Evolutionary conservation across 805 yeast species (phyloP).

Genomic region (Scheffersomyces lignosus): DNA sequence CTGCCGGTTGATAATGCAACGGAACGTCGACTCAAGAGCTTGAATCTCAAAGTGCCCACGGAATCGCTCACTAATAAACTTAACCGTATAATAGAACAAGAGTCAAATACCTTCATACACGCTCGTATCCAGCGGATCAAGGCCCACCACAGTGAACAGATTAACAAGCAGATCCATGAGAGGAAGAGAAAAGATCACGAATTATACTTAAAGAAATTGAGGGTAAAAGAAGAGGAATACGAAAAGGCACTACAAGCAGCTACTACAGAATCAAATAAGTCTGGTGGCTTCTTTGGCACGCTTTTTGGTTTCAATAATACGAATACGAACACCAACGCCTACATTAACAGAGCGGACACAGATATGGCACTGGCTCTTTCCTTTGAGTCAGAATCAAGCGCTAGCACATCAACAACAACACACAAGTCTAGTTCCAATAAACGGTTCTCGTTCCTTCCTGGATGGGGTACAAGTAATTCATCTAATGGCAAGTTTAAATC

Average conservation of each 20-base stretch:
- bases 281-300: slow-evolving; percentile 29
- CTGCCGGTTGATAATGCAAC: no score
- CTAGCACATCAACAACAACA: not conserved
- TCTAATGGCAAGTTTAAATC: slow-evolving; percentile 2
- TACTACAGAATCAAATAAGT: slow-evolving; percentile 20
- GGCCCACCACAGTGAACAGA: slow-evolving; percentile 39
- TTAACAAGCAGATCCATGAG: slow-evolving; percentile 35
- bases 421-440: not conserved
- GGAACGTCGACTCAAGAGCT: slow-evolving; percentile 2
- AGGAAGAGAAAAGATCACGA: slow-evolving; percentile 43
- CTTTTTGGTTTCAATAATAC: slow-evolving; percentile 24
- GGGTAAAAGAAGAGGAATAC: slow-evolving; percentile 39
- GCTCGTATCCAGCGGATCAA: slow-evolving; percentile 38
- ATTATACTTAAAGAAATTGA: slow-evolving; percentile 31
- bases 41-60: slow-evolving; percentile 14
- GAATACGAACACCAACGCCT: not conserved
- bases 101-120: slow-evolving; percentile 38
- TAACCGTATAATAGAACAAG: slow-evolving; percentile 31
- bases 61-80: slow-evolving; percentile 25
- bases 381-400: not conserved
- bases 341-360: not conserved
- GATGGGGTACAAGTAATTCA: slow-evolving; percentile 3
- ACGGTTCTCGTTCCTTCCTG: not conserved
- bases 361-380: not conserved
- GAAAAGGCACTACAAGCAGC: slow-evolving; percentile 31